A percentile compares a stretch with the other conserved stretches of the same genome.
These are phyloP conservation scores for Hansenula lynferdii DNA, from an alignment of 1,139 yeast genomes.

Conservation along the genomic window DNA sequence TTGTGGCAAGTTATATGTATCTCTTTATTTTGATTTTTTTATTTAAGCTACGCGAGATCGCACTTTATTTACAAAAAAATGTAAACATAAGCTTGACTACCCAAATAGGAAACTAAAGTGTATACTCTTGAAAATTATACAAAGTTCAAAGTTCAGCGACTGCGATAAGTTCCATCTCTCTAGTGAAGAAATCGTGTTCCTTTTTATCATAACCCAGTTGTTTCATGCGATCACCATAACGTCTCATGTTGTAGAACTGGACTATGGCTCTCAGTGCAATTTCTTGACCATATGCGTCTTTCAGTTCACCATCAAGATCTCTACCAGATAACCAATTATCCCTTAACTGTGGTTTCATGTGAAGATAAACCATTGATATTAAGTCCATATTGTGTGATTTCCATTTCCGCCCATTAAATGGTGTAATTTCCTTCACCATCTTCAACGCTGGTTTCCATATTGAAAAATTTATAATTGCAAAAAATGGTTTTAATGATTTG, in stretches of 20 bases:
- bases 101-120: slow-evolving; percentile 5
- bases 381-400: slow-evolving; percentile 89
- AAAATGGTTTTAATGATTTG: slow-evolving; percentile 35
- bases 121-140: not conserved
- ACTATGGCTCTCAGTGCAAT: slow-evolving; percentile 75
- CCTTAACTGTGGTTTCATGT: slow-evolving; percentile 63
- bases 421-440: slow-evolving; percentile 73
- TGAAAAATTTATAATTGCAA: slow-evolving; percentile 50
- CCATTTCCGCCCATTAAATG: slow-evolving; percentile 95
- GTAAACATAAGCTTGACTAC: slow-evolving; percentile 5
- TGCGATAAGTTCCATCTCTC: slow-evolving; percentile 30
- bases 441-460: slow-evolving; percentile 68
- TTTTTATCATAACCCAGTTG: slow-evolving; percentile 48
- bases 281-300: slow-evolving; percentile 82
- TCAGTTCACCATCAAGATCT: slow-evolving; percentile 71
- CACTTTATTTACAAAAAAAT: not conserved
- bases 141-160: slow-evolving; percentile 2
- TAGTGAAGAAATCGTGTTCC: slow-evolving; percentile 33
- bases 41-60: too few relatives aligned
- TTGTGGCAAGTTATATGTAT: too few relatives aligned
- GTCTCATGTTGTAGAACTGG: slow-evolving; percentile 69
- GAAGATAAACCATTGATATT: slow-evolving; percentile 79
- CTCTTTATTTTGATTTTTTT: too few relatives aligned
- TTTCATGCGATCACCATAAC: slow-evolving; percentile 48
- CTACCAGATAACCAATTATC: slow-evolving; percentile 86